Conservation (phyloP, 2,329 filamentous ascomycete genomes). For the Teratosphaeria pseudoeucalypti region DNA sequence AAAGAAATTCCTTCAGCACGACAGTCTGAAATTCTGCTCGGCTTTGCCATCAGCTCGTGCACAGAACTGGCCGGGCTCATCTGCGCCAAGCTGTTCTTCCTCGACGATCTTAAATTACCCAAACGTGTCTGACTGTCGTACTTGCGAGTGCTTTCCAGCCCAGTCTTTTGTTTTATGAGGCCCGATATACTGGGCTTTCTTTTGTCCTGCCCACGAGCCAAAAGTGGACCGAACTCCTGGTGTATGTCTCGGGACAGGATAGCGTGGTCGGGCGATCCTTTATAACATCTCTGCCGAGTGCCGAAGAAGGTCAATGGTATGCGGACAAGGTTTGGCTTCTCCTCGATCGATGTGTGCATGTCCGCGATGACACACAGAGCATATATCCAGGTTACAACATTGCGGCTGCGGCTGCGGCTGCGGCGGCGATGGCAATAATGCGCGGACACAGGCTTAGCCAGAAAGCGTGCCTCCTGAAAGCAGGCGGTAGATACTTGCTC, state of each 20-base stretch:
- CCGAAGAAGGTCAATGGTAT: slow-evolving; percentile 37
- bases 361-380: slow-evolving; percentile 32
- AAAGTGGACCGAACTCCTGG: slow-evolving; percentile 34
- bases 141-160: not conserved
- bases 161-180: not conserved
- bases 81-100: slow-evolving; percentile 7
- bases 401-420: slow-evolving; percentile 9
- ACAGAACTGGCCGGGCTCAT: slow-evolving; percentile 10
- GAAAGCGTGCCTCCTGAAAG: slow-evolving; percentile 34
- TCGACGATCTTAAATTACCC: not conserved
- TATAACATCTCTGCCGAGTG: slow-evolving; percentile 33
- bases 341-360: slow-evolving; percentile 20
- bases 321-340: slow-evolving; percentile 20
- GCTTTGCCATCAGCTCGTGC: slow-evolving; percentile 19
- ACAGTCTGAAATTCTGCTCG: slow-evolving; percentile 10
- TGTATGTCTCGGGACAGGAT: slow-evolving; percentile 36
- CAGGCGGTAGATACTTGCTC: slow-evolving; percentile 30
- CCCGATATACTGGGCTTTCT: not conserved
- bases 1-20: slow-evolving; percentile 7
- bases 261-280: slow-evolving; percentile 35
- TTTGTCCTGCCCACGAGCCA: slow-evolving; percentile 17
- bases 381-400: slow-evolving; percentile 30
- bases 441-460: slow-evolving; percentile 28
- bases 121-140: not conserved
- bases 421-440: slow-evolving; percentile 18